Percentiles rank a stretch among this genome's conserved stretches.
Conservation (phyloP, 2,329 filamentous ascomycete genomes). For the Paraphaeosphaeria sporulosa region DNA sequence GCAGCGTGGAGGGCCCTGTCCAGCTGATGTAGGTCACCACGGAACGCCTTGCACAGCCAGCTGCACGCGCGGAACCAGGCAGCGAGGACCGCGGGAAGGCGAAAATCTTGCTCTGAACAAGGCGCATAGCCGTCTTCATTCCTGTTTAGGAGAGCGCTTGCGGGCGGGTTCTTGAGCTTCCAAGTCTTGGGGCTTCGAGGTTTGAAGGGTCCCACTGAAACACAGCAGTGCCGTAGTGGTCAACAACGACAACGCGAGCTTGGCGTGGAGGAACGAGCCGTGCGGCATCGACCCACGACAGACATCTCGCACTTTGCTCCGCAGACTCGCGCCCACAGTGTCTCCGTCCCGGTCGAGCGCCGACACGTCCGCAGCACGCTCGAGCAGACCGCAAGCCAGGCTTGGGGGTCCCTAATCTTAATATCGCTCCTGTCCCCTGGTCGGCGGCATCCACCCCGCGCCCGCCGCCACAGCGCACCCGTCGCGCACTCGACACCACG, state of each 20-base stretch:
- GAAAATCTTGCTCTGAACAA: not conserved
- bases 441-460: conserved; percentile 8
- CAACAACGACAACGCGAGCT: not conserved
- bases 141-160: not conserved
- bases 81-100: not conserved
- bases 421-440: not conserved
- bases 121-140: not conserved
- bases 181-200: not conserved
- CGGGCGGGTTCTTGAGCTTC: not conserved
- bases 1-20: no score
- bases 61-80: no score
- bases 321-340: not conserved
- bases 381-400: not conserved
- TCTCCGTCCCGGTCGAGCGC: not conserved
- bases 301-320: not conserved
- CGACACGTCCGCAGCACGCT: conserved; percentile 3
- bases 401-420: not conserved
- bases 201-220: conserved; percentile 6
- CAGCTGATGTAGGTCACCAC: conserved; percentile 10
- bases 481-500: not conserved
- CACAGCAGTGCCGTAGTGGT: not conserved
- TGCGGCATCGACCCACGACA: not conserved
- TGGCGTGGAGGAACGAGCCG: conserved; percentile 8
- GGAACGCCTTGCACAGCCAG: conserved; percentile 2
- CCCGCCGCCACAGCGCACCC: conserved; percentile 1